Evolutionary conservation across 768 basidiomycete species (phyloP).

Genomic region (Trametopsis cervina): DNA sequence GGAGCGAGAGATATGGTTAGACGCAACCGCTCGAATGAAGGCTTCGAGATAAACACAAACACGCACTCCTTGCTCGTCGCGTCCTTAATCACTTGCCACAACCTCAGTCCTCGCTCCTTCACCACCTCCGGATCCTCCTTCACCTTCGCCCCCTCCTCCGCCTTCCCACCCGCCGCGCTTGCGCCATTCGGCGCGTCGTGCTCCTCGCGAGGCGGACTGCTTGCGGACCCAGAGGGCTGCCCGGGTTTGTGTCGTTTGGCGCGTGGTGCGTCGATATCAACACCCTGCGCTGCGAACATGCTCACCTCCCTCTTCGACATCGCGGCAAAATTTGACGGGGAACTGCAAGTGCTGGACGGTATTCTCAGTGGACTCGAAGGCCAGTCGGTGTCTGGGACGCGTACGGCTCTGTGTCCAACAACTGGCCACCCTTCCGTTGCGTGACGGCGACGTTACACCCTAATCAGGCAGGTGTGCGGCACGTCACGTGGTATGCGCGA

Average conservation of each 20-base stretch:
- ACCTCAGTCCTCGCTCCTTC: constrained; percentile 59
- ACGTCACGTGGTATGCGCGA: too few relatives aligned
- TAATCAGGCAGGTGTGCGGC: too few relatives aligned
- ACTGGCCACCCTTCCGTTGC: too few relatives aligned
- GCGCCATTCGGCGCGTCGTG: constrained; percentile 36
- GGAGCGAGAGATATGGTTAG: constrained; percentile 6
- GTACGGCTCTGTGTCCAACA: too few relatives aligned
- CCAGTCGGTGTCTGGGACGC: too few relatives aligned
- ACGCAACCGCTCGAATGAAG: constrained; percentile 23
- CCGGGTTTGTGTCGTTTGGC: constrained; percentile 40
- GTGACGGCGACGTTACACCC: too few relatives aligned
- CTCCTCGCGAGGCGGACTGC: constrained; percentile 14
- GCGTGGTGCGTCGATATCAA: constrained; percentile 39
- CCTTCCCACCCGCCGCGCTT: constrained; percentile 23
- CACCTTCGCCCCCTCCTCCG: constrained; percentile 19
- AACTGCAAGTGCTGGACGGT: too few relatives aligned
- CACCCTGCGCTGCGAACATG: constrained; percentile 28
- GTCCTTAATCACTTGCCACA: constrained; percentile 77
- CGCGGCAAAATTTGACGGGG: too few relatives aligned
- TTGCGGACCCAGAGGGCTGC: background rate
- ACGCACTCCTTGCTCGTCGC: constrained; percentile 87
- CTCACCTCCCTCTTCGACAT: constrained; percentile 50
- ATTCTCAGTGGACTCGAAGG: too few relatives aligned
- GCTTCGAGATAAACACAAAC: constrained; percentile 34
- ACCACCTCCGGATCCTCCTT: constrained; percentile 30